phyloP scores from a whole-genome alignment of 2,329 filamentous ascomycete species.

The Metarhizium album region DNA sequence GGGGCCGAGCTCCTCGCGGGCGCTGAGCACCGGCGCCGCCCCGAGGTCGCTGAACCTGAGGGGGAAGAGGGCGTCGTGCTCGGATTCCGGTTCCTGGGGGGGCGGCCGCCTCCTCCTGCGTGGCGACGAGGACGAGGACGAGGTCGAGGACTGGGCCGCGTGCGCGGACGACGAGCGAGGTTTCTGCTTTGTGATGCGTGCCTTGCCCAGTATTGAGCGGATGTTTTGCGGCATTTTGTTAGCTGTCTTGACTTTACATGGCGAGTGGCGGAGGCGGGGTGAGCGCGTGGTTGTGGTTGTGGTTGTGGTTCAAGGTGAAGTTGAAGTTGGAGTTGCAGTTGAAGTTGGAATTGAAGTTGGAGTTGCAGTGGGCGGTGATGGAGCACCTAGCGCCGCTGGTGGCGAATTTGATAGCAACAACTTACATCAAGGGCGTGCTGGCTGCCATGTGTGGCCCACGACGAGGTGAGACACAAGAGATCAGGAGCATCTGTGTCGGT shows the following conservation, averaged over 20 bases:
- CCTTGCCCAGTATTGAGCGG: slow-evolving; percentile 27
- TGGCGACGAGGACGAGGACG: slow-evolving; percentile 13
- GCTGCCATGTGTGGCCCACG: no score
- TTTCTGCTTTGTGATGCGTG: slow-evolving; percentile 24
- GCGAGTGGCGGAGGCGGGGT: background rate
- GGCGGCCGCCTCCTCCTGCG: slow-evolving; percentile 13
- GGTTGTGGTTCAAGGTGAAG: no score
- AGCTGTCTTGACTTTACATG: background rate
- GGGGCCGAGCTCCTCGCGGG: slow-evolving; percentile 37
- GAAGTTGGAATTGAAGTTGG: no score
- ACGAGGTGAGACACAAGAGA: no score
- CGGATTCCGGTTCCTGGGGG: no score
- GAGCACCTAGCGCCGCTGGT: background rate
- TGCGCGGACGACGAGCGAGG: slow-evolving; percentile 7
- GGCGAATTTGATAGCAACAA: background rate
- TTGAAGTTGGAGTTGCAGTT: no score
- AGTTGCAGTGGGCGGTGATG: no score
- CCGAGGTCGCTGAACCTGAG: slow-evolving; percentile 50
- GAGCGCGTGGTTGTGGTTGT: no score
- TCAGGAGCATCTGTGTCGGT: no score
- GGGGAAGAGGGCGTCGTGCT: slow-evolving; percentile 22
- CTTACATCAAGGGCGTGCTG: no score
- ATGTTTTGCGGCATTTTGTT: slow-evolving; percentile 22
- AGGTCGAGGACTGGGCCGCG: slow-evolving; percentile 10
- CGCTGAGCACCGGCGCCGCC: slow-evolving; percentile 40